A percentile compares a stretch with the other conserved stretches of the same genome.
These are phyloP conservation scores for Boletus rubroflammeus DNA, from an alignment of 768 basidiomycete genomes.

Conservation along the genomic window DNA sequence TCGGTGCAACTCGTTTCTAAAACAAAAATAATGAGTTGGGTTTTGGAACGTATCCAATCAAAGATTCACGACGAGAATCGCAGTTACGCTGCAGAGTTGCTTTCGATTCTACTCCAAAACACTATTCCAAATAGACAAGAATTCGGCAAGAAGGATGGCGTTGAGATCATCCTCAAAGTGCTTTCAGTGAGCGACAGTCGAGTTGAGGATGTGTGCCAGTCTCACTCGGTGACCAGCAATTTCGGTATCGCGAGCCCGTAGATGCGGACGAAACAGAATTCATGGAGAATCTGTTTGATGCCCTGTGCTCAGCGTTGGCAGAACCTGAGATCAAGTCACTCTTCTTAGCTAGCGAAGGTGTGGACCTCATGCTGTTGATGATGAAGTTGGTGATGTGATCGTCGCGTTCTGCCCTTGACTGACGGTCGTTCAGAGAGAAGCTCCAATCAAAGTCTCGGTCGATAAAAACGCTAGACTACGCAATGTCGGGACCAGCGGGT, in stretches of 20 bases:
- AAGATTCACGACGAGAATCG: conserved; percentile 86
- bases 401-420: neutral
- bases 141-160: conserved; percentile 70
- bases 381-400: conserved; percentile 70
- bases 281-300: conserved; percentile 96
- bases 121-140: conserved; percentile 64
- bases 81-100: conserved; percentile 86
- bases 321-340: conserved; percentile 75
- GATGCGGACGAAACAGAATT: conserved; percentile 93
- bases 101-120: conserved; percentile 87
- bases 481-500: conserved; percentile 76
- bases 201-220: conserved; percentile 1
- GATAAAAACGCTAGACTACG: conserved; percentile 89
- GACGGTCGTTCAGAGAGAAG: conserved; percentile 59
- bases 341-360: conserved; percentile 89
- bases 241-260: conserved; percentile 76
- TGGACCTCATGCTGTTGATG: conserved; percentile 96
- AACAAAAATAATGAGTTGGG: conserved; percentile 75
- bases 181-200: conserved; percentile 63
- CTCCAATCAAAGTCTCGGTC: conserved; percentile 74
- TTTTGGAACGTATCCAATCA: conserved; percentile 69
- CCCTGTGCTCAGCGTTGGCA: conserved; percentile 78
- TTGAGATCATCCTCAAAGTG: conserved; percentile 71
- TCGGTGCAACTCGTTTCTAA: conserved; percentile 66
- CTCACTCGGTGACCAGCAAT: conserved; percentile 56